Conservation (phyloP, 78 protist genomes). For the Pigoraptor vietnamica region DNA sequence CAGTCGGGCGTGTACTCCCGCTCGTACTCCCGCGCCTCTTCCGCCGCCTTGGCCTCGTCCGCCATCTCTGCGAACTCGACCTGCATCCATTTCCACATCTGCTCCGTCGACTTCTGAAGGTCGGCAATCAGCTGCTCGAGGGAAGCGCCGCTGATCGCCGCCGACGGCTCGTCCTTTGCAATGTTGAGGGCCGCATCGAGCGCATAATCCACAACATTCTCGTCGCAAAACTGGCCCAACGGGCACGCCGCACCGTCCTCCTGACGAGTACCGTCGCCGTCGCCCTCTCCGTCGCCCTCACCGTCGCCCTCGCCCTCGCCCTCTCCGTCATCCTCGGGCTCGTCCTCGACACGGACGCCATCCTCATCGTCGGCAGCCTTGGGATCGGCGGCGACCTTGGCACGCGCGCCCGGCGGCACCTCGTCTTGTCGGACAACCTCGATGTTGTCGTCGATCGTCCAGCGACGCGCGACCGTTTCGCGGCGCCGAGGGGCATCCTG, state of each 20-base stretch:
- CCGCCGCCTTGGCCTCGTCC: not conserved
- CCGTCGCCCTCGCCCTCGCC: too few relatives aligned
- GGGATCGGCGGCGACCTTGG: not conserved
- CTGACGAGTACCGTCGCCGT: too few relatives aligned
- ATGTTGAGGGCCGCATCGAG: not conserved
- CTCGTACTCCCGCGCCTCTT: not conserved
- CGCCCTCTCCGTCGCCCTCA: too few relatives aligned
- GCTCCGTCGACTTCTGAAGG: not conserved
- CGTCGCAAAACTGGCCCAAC: not conserved
- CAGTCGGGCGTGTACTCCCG: not conserved
- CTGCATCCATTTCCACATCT: not conserved
- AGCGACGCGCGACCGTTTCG: not conserved
- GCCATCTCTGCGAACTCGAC: not conserved
- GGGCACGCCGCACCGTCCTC: too few relatives aligned
- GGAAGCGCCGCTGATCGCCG: not conserved
- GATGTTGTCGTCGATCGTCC: not conserved
- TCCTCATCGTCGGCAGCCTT: not conserved
- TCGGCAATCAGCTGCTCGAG: not conserved
- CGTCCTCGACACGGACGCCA: too few relatives aligned
- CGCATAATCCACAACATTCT: not conserved
- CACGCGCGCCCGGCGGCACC: too few relatives aligned
- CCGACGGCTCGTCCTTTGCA: too few relatives aligned
- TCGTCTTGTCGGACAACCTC: too few relatives aligned
- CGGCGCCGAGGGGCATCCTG: not conserved
- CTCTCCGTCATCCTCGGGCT: too few relatives aligned